Conservation (phyloP, 805 yeast species). For the Sugiyamaella americana region DNA sequence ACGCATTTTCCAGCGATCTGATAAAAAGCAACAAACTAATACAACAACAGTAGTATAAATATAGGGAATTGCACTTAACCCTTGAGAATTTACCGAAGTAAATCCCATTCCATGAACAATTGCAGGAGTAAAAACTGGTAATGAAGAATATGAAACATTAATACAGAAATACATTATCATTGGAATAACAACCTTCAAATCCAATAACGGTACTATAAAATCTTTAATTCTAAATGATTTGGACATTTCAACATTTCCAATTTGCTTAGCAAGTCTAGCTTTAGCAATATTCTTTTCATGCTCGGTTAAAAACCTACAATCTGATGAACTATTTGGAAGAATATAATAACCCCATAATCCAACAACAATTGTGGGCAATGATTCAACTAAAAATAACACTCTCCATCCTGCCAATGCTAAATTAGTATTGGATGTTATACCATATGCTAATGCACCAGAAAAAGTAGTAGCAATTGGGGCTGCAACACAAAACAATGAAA, state of each 20-base stretch:
- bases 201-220: slow-evolving; percentile 10
- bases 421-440: slow-evolving; percentile 32
- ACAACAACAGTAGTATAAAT: slow-evolving; percentile 36
- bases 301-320: slow-evolving; percentile 43
- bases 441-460: slow-evolving; percentile 48
- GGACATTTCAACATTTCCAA: neutral
- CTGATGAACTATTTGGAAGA: slow-evolving; percentile 35
- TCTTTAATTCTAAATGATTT: slow-evolving; percentile 5
- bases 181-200: slow-evolving; percentile 15
- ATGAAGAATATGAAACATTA: slow-evolving; percentile 32
- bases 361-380: slow-evolving; percentile 39
- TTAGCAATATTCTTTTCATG: slow-evolving; percentile 30
- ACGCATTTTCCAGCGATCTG: slow-evolving; percentile 34
- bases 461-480: slow-evolving; percentile 47
- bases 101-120: slow-evolving; percentile 41
- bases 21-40: slow-evolving; percentile 40
- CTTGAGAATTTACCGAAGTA: slow-evolving; percentile 37
- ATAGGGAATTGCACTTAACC: slow-evolving; percentile 45
- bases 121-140: slow-evolving; percentile 44
- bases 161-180: slow-evolving; percentile 24
- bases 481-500: slow-evolving; percentile 26
- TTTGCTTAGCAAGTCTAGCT: slow-evolving; percentile 16
- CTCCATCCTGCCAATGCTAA: slow-evolving; percentile 37
- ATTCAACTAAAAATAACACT: slow-evolving; percentile 44
- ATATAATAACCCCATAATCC: slow-evolving; percentile 30